These are phyloP conservation scores for Claviceps sorghi DNA, from an alignment of 2,329 filamentous ascomycete species.

Conservation along the genomic window DNA sequence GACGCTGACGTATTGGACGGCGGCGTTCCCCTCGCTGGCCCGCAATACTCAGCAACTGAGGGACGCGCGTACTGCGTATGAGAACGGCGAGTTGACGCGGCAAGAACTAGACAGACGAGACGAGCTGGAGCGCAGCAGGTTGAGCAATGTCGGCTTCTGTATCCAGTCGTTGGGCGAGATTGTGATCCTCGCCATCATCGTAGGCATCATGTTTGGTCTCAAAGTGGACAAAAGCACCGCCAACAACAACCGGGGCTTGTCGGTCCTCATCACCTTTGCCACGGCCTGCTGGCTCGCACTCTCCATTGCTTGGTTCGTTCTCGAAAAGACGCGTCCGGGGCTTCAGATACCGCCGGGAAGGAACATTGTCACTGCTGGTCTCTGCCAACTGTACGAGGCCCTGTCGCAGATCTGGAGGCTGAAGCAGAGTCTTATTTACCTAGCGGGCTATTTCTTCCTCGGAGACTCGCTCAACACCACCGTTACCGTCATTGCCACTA, in stretches of 20 bases:
- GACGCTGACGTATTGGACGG: slow-evolving; percentile 54
- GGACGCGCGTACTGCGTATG: slow-evolving; percentile 18
- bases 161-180: slow-evolving; percentile 48
- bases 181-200: slow-evolving; percentile 47
- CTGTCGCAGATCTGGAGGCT: slow-evolving; percentile 46
- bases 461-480: slow-evolving; percentile 59
- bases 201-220: slow-evolving; percentile 48
- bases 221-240: slow-evolving; percentile 41
- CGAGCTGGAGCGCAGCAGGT: slow-evolving; percentile 46
- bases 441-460: slow-evolving; percentile 52
- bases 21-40: slow-evolving; percentile 32
- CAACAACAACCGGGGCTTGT: slow-evolving; percentile 53
- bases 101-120: slow-evolving; percentile 47
- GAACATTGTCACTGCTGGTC: slow-evolving; percentile 41
- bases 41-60: slow-evolving; percentile 21
- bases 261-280: slow-evolving; percentile 49
- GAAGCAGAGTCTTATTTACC: slow-evolving; percentile 50
- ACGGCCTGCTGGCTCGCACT: slow-evolving; percentile 49
- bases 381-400: slow-evolving; percentile 47
- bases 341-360: slow-evolving; percentile 23
- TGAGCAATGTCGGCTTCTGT: slow-evolving; percentile 50
- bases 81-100: slow-evolving; percentile 33
- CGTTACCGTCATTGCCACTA: slow-evolving; percentile 49
- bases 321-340: slow-evolving; percentile 50
- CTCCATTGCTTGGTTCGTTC: slow-evolving; percentile 50